Conservation (phyloP, 2,329 filamentous ascomycete species). For the Cylindrodendrum hubeiense region DNA sequence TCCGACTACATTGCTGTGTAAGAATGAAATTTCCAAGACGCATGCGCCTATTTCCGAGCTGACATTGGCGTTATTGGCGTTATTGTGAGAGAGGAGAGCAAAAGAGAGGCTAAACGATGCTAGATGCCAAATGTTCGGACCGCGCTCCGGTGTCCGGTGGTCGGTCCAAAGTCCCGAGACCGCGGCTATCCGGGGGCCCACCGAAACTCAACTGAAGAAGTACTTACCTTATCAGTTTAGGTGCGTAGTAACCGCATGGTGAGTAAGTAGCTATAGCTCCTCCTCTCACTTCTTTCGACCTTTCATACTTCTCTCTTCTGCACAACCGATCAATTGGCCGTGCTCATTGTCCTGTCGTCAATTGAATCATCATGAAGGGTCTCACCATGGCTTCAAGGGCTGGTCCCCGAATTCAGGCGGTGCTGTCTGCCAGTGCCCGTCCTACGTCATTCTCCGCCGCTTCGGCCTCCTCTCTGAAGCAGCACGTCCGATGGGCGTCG, state of each 20-base stretch:
- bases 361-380: conserved; percentile 48
- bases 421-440: conserved; percentile 37
- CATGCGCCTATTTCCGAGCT: background rate
- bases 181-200: conserved; percentile 32
- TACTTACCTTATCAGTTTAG: conserved; percentile 26
- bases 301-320: conserved; percentile 20
- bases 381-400: conserved; percentile 48
- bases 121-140: conserved; percentile 37
- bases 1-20: conserved; percentile 33
- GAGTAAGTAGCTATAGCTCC: conserved; percentile 24
- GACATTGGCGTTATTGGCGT: background rate
- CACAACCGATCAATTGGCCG: conserved; percentile 32
- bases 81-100: background rate
- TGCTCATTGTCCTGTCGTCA: conserved; percentile 26
- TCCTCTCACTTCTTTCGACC: conserved; percentile 24
- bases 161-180: conserved; percentile 36
- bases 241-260: conserved; percentile 23
- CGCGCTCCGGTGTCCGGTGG: conserved; percentile 34
- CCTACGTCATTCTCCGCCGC: conserved; percentile 36
- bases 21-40: conserved; percentile 22
- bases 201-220: conserved; percentile 22
- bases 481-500: conserved; percentile 46
- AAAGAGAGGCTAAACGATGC: background rate
- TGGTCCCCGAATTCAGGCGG: conserved; percentile 44
- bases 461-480: conserved; percentile 28